Evolutionary conservation across 2,329 filamentous ascomycete genomes (phyloP).

Genomic region (Curvularia sp.): DNA sequence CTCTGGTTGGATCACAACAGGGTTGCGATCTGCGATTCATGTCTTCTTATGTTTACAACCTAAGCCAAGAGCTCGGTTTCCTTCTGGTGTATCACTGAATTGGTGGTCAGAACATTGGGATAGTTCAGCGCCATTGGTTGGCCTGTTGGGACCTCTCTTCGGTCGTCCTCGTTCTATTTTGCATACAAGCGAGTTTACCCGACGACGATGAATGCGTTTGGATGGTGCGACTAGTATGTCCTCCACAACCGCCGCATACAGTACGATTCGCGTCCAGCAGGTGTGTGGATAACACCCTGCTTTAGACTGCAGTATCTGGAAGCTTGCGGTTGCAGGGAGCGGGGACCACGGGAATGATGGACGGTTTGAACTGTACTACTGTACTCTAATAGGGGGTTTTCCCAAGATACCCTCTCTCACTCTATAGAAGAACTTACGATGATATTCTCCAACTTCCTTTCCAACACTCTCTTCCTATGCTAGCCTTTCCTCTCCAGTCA

Average conservation of each 20-base stretch:
- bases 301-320: background rate
- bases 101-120: background rate
- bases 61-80: background rate
- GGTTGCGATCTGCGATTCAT: slow-evolving; percentile 6
- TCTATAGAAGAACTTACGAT: slow-evolving; percentile 19
- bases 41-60: background rate
- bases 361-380: slow-evolving; percentile 11
- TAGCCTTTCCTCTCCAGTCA: background rate
- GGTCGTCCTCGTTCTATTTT: slow-evolving; percentile 1
- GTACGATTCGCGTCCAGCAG: background rate
- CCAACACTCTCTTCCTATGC: background rate
- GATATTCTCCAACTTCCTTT: background rate
- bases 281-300: background rate
- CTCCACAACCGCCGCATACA: background rate
- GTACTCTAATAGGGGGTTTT: slow-evolving; percentile 17
- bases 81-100: background rate
- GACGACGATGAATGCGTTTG: slow-evolving; percentile 3
- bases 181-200: slow-evolving; percentile 3
- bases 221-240: slow-evolving; percentile 4
- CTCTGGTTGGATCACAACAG: slow-evolving; percentile 4
- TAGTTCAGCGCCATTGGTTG: background rate
- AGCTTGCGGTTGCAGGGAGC: background rate
- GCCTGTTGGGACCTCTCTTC: background rate
- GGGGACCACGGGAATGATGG: slow-evolving; percentile 3
- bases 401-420: slow-evolving; percentile 17